Conservation (phyloP, 2,329 filamentous ascomycete species). For the Talaromyces rugulosus region DNA sequence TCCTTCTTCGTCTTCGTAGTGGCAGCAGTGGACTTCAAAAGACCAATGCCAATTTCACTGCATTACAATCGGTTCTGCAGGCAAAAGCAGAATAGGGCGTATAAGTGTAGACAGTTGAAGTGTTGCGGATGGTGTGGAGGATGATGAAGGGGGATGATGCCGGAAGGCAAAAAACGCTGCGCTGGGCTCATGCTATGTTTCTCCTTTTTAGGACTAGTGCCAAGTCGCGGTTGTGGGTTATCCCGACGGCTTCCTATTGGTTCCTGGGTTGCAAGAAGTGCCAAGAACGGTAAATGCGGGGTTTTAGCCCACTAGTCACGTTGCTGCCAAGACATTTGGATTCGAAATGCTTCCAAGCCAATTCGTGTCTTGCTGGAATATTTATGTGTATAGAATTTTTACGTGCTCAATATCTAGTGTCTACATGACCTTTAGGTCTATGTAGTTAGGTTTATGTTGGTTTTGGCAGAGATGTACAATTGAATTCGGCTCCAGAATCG, state of each 20-base stretch:
- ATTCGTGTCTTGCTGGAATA: not conserved
- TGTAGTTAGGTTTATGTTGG: not conserved
- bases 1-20: not conserved
- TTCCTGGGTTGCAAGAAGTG: not conserved
- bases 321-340: not conserved
- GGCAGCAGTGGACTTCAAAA: slow-evolving; percentile 1
- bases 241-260: slow-evolving; percentile 1
- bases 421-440: not conserved
- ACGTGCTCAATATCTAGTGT: not conserved
- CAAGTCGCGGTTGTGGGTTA: not conserved
- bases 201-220: not conserved
- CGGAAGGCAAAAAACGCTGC: slow-evolving; percentile 9
- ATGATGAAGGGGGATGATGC: not conserved
- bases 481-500: not conserved
- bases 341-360: not conserved
- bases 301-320: not conserved
- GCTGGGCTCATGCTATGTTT: slow-evolving; percentile 9
- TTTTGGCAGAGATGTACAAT: not conserved
- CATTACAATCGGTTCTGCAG: slow-evolving; percentile 1
- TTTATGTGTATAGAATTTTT: not conserved
- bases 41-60: not conserved
- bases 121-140: not conserved
- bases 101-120: not conserved
- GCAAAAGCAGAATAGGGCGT: not conserved
- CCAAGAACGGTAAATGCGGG: not conserved